Percentiles rank a stretch among this genome's conserved stretches.
phyloP scores from a whole-genome alignment of 2,329 filamentous ascomycete species.

The Monosporascus ibericus region DNA sequence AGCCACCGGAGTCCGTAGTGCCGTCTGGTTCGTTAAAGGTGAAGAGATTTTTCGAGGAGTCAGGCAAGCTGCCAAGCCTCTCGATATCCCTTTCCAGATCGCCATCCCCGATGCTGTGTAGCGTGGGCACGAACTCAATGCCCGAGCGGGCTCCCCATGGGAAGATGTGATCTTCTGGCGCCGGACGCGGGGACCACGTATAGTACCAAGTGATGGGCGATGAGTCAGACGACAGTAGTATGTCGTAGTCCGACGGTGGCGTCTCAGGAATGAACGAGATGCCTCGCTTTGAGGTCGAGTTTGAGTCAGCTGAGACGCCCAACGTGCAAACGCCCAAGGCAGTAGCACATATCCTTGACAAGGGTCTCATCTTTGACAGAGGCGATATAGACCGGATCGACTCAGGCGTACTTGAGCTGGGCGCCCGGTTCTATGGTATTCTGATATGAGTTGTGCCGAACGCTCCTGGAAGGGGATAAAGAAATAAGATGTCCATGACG shows the following conservation, averaged over 20 bases:
- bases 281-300: constrained; percentile 18
- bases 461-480: too few species aligned
- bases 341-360: too few species aligned
- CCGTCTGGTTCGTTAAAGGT: constrained; percentile 38
- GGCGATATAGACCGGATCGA: too few species aligned
- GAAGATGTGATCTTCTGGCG: constrained; percentile 10
- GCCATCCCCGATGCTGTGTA: constrained; percentile 31
- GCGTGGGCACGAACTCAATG: constrained; percentile 30
- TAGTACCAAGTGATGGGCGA: constrained; percentile 37
- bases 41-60: constrained; percentile 31
- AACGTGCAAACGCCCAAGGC: neutral
- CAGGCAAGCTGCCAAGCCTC: constrained; percentile 22
- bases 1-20: constrained; percentile 31
- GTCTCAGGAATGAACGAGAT: constrained; percentile 18
- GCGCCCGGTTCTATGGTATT: too few species aligned
- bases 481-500: too few species aligned
- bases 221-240: constrained; percentile 27
- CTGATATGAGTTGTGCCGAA: too few species aligned
- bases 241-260: constrained; percentile 24
- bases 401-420: too few species aligned
- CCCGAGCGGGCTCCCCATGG: constrained; percentile 17
- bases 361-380: too few species aligned
- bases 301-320: neutral
- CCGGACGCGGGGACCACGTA: constrained; percentile 32
- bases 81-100: constrained; percentile 13